phyloP scores from a whole-genome alignment of 2,329 filamentous ascomycete genomes.

The Aureobasidium pullulans region DNA sequence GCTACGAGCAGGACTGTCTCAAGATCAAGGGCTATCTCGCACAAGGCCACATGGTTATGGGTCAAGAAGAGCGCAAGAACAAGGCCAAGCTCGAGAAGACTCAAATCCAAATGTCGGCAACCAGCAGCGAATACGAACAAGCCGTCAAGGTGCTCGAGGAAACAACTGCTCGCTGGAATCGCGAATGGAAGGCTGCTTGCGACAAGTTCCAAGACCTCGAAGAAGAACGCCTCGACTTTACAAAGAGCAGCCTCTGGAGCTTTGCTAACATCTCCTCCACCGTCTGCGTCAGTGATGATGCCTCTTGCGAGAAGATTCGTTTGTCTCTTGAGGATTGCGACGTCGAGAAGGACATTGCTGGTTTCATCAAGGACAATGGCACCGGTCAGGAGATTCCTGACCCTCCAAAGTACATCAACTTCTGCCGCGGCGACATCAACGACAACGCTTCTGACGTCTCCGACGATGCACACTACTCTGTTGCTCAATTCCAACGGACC shows the following conservation, averaged over 20 bases:
- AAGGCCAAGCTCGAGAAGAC: conserved; percentile 99
- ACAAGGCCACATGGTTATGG: conserved; percentile 99
- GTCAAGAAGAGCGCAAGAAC: conserved; percentile 96
- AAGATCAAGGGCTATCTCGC: conserved; percentile 98
- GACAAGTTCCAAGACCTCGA: conserved; percentile 99
- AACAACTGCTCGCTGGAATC: conserved; percentile 91
- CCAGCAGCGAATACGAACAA: conserved; percentile 87
- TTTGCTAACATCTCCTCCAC: conserved; percentile 97
- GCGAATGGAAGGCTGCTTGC: conserved; percentile 95
- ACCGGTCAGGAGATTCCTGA: conserved; percentile 98
- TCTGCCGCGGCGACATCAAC: conserved; percentile 76
- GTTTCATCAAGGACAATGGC: conserved; percentile 80
- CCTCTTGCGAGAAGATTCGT: conserved; percentile 92
- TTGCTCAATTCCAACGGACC: conserved; percentile 89
- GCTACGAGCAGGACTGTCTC: conserved; percentile 93
- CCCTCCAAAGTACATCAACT: conserved; percentile 97
- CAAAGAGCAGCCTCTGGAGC: conserved; percentile 94
- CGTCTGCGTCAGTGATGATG: conserved; percentile 94
- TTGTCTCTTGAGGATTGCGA: conserved; percentile 91
- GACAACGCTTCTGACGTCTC: conserved; percentile 77
- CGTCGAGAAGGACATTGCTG: conserved; percentile 86
- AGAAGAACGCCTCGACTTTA: conserved; percentile 93
- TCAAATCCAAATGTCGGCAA: conserved; percentile 84
- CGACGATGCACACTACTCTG: conserved; percentile 83
- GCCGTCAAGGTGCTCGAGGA: conserved; percentile 92